Evolutionary conservation across 495 filamentous ascomycete genomes (phyloP), one percentile per base, ranked within the genome.

Genomic region (Neurospora hispaniola): DNA sequence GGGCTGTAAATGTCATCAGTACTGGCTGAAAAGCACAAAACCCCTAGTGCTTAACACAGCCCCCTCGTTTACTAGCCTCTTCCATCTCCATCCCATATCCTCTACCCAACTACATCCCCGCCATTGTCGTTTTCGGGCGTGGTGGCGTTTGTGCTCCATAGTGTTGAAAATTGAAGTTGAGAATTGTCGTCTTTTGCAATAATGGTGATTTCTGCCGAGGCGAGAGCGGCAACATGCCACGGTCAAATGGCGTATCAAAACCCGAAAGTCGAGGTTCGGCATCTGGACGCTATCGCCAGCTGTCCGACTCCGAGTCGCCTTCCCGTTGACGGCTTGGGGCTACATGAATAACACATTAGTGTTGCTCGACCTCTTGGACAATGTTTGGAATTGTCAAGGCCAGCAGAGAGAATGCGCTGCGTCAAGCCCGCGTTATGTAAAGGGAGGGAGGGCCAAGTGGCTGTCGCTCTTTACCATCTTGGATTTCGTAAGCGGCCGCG

Each of bases 121-220:
- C 40, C 9, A 9, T 41, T 3, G 40, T 41, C 9, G 11, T 41
- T 8, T 9, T 81, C 77, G 77, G 79, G 46, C 46, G 46, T 23
- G 4, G 3, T 23, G 18, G 43, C 3, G 46, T 20, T 54, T 54
- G 46, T 10, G 20, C 2, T 54, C 20, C 4, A 2, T 20, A n/a
- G 46, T 48, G 9, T 23, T 4, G 1, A 48, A 10, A n/a, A 23
- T n/a, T 48, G n/a, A 23, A 5, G 44, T 48, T 48, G n/a, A 48
- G n/a, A 11, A 48, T 48, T 10, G 20, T 2, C n/a, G 35, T 20
- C 9, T 3, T 48, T 12, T 6, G n/a, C 46, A 1, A 54, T 20
- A n/a, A 1, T 23, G n/a, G 10, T 20, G 9, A 9, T 44, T 9
- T 23, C 4, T 12, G 20, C 44, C n/a, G n/a, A 7, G 9, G 4